Evolutionary conservation across 2,329 filamentous ascomycete species (phyloP), one percentile per base, ranked within the genome.

Genomic region (Aspergillus oerlinghausenensis): DNA sequence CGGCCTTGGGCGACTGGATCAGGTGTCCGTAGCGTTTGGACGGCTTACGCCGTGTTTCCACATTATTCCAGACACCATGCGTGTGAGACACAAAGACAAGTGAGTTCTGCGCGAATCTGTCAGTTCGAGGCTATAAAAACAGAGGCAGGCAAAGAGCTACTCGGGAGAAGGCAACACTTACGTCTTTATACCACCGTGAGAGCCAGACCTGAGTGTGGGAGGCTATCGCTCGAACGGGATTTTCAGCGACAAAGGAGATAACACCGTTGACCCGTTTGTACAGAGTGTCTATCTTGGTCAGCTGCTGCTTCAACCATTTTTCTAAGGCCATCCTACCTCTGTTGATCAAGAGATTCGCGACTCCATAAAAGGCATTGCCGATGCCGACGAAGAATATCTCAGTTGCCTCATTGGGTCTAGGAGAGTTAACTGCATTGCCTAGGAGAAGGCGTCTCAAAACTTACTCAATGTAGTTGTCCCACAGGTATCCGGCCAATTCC

Each of bases 381-480:
- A 96, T 85, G 0, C 94, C 93, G 69, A 99, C 81, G 23, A 99
- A 79, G 69, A 96, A 89, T 17, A 97, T 84, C 52, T 93, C 85
- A 5, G 87, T 85, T 0, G 83, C 80, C 2, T 88, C 79, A 55
- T 79, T 82, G 51, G 87, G 86, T 32, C 89, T 80, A 54, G 52
- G 38, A 23, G 19, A 19, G 52, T 62, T 55, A 60, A 54, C 48
- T 47, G 7, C 4, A 14, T 21, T 3, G 21, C 26, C 17, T 3
- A 32, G 19, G 21, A n/a, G 29, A 35, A 42, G 9, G 4, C 4
- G 19, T 35, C n/a, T 38, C 32, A 25, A 26, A 14, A 63, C 78
- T 65, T 73, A 84, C 78, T 96, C 90, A 21, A 99, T 85, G 68
- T 97, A 97, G 69, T 99, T 99, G 65, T 97, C 92, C 94, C 94